Evolutionary conservation across 208 protist species (phyloP), one percentile per base, ranked within the genome.

Genomic region (Tritrichomonas musculus): DNA sequence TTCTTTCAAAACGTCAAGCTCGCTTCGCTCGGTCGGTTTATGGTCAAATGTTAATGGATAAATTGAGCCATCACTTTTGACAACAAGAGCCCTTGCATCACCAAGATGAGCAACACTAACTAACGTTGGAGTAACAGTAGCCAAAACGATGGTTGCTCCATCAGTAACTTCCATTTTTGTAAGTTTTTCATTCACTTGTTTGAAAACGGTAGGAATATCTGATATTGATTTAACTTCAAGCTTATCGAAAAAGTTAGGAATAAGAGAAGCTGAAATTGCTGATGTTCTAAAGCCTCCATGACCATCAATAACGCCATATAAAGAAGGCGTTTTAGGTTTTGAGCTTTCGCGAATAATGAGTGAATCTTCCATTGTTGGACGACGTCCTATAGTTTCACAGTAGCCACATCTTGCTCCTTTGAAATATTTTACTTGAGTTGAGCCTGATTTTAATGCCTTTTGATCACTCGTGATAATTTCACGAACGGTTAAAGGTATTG

Each of bases 221-320:
- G 27, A 33, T 17, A 88, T 47, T 53, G 47, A 39, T 20, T 88
- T 88, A 27, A 20, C 57, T 30, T 88, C 47, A 14, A 33, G 47
- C n/a, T 88, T 53, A 20, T 44, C 77, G 30, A 88, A 88, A 60
- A 53, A 57, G 27, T 30, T 33, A 20, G 77, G 77, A 60, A 88
- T 53, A 1, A 88, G 47, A 25, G 44, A 88, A 88, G 77, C 77
- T 20, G 77, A 44, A 14, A 88, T n/a, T 39, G 41, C 27, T 0
- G 77, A 88, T 0, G 77, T 60, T 57, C 47, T 25, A 57, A 57
- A 88, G 11, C 77, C 77, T 20, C 41, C 77, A 50, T 88, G 77
- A 13, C 77, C 77, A 60, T 88, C 77, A 57, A 88, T 47, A 57
- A 88, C 77, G 20, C 77, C 77, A 36, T 88, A 88, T 27, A 88